These are phyloP conservation scores for Coccinonectria pachysandricola DNA, from an alignment of 2,329 filamentous ascomycete species.

Conservation along the genomic window DNA sequence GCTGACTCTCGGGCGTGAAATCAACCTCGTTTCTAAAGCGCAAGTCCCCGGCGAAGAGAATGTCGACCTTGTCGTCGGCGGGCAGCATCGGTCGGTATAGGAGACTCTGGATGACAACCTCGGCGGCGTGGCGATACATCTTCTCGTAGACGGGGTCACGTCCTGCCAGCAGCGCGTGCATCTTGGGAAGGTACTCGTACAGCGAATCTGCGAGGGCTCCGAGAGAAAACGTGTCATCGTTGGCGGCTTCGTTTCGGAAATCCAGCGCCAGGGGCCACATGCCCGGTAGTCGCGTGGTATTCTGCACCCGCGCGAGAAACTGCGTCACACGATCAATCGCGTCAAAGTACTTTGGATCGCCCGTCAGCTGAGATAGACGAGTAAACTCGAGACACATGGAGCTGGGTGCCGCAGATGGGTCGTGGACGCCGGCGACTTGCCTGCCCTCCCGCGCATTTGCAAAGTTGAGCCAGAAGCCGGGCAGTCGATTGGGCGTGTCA, in stretches of 20 bases:
- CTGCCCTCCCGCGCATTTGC: conserved; percentile 29
- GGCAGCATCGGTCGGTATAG: conserved; percentile 62
- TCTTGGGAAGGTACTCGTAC: conserved; percentile 53
- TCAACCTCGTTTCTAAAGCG: conserved; percentile 18
- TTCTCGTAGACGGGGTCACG: conserved; percentile 47
- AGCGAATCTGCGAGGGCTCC: conserved; percentile 47
- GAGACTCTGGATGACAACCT: conserved; percentile 50
- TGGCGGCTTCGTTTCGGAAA: conserved; percentile 41
- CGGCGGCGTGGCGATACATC: conserved; percentile 56
- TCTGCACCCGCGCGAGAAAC: conserved; percentile 58
- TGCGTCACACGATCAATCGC: conserved; percentile 64
- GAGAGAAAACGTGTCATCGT: conserved; percentile 35
- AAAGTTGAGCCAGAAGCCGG: conserved; percentile 37
- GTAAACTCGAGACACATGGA: conserved; percentile 68
- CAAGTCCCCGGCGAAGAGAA: conserved; percentile 35
- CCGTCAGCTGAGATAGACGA: conserved; percentile 61
- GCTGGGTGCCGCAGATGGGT: conserved; percentile 40
- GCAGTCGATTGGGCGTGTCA: conserved; percentile 44
- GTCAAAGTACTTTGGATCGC: conserved; percentile 65
- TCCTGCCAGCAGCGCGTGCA: conserved; percentile 57
- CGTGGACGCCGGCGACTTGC: conserved; percentile 40
- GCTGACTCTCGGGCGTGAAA: conserved; percentile 30
- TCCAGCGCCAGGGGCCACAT: conserved; percentile 66
- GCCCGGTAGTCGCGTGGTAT: conserved; percentile 59
- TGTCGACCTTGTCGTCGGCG: conserved; percentile 44